phyloP scores from a whole-genome alignment of 179 eudicot genomes.

The Beta corolliflora region DNA sequence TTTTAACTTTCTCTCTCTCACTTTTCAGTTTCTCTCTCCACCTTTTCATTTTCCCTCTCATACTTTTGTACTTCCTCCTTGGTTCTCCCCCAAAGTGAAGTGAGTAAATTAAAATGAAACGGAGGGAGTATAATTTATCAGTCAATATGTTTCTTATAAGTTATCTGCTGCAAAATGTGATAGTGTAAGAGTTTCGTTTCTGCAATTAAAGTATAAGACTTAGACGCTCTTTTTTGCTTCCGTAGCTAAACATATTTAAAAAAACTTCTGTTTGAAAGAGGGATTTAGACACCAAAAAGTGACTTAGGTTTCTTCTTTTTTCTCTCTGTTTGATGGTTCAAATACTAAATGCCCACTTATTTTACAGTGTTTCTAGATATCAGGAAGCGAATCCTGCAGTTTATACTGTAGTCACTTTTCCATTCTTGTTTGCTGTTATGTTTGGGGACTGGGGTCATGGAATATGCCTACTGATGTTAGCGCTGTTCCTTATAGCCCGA shows the following conservation, averaged over 20 bases:
- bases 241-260: not conserved
- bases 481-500: constrained; percentile 79
- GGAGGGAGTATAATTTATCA: not conserved
- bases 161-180: not conserved
- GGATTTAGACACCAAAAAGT: not conserved
- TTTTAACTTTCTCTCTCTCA: no score
- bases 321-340: constrained; percentile 7
- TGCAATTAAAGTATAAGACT: not conserved
- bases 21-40: no score
- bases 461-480: constrained; percentile 83
- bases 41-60: no score
- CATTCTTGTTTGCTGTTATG: constrained; percentile 98
- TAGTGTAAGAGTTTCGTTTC: not conserved
- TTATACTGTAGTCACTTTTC: constrained; percentile 84
- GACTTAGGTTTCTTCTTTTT: not conserved
- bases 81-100: no score
- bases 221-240: not conserved
- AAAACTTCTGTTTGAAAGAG: not conserved
- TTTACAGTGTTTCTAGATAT: constrained; percentile 86
- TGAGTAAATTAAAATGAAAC: no score
- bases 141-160: not conserved
- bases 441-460: constrained; percentile 99
- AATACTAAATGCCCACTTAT: constrained; percentile 28
- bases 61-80: no score
- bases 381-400: constrained; percentile 99